Conservation (phyloP, 2,329 filamentous ascomycete species). For the Sarocladium strictum region DNA sequence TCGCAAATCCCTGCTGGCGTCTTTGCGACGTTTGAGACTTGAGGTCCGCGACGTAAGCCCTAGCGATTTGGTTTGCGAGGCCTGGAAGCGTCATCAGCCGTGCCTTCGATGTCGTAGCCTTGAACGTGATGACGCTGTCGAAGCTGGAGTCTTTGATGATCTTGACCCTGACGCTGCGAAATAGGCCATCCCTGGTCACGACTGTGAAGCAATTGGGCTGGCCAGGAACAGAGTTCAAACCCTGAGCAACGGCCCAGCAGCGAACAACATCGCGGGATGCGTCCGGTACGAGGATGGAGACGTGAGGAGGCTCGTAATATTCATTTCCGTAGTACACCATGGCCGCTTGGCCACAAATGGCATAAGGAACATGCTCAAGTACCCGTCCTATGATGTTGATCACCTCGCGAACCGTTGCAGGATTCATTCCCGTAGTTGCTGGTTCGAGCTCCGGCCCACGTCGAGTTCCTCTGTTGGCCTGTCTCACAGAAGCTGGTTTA, state of each 20-base stretch:
- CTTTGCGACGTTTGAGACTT: slow-evolving; percentile 8
- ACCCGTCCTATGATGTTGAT: slow-evolving; percentile 31
- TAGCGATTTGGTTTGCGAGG: slow-evolving; percentile 28
- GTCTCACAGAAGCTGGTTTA: neutral
- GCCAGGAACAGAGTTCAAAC: slow-evolving; percentile 20
- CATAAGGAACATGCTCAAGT: slow-evolving; percentile 39
- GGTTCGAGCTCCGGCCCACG: neutral
- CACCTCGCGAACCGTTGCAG: slow-evolving; percentile 27
- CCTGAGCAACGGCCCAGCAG: slow-evolving; percentile 33
- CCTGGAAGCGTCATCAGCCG: slow-evolving; percentile 27
- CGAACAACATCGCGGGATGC: slow-evolving; percentile 28
- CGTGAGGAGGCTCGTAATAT: neutral
- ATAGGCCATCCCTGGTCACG: neutral
- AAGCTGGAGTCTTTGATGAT: slow-evolving; percentile 27
- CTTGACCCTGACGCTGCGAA: slow-evolving; percentile 26
- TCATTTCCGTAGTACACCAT: slow-evolving; percentile 35
- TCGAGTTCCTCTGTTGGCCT: neutral
- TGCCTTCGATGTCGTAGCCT: slow-evolving; percentile 13
- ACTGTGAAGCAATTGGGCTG: slow-evolving; percentile 21
- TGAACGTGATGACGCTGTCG: slow-evolving; percentile 19
- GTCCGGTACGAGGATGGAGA: slow-evolving; percentile 20
- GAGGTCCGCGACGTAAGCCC: slow-evolving; percentile 24
- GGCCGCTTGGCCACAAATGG: slow-evolving; percentile 39
- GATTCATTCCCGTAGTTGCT: slow-evolving; percentile 19
- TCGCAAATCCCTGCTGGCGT: slow-evolving; percentile 17